Conservation (phyloP, 768 basidiomycete species). For the Myochromella boudieri region DNA sequence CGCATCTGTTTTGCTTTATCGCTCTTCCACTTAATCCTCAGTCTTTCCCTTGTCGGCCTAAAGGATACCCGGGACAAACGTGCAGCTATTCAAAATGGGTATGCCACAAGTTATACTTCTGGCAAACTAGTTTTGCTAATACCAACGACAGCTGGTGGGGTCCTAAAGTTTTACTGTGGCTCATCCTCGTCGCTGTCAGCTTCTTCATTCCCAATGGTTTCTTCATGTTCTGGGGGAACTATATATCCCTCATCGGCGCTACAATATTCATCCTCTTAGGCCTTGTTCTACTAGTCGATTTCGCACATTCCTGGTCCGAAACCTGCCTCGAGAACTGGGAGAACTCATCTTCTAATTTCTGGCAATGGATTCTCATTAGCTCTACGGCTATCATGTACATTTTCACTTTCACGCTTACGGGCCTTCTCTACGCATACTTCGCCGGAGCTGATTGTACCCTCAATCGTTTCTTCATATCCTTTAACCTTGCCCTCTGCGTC, state of each 20-base stretch:
- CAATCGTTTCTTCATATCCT: constrained; percentile 96
- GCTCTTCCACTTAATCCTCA: constrained; percentile 83
- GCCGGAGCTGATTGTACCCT: constrained; percentile 82
- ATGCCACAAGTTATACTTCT: constrained; percentile 16
- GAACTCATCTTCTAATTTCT: constrained; percentile 78
- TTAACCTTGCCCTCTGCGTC: constrained; percentile 83
- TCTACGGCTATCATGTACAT: constrained; percentile 91
- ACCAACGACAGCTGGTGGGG: constrained; percentile 86
- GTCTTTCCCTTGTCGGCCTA: constrained; percentile 79
- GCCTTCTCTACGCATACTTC: constrained; percentile 90
- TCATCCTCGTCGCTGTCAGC: constrained; percentile 73
- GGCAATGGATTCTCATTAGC: constrained; percentile 95
- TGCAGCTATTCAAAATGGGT: constrained; percentile 97
- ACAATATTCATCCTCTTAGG: constrained; percentile 96
- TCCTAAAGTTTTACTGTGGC: constrained; percentile 89
- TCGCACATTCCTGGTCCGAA: constrained; percentile 98
- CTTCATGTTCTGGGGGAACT: constrained; percentile 99
- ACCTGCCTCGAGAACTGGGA: constrained; percentile 97
- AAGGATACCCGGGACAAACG: constrained; percentile 90
- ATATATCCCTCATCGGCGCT: constrained; percentile 87
- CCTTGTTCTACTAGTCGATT: constrained; percentile 95
- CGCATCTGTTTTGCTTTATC: constrained; percentile 95
- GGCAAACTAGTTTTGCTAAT: constrained; percentile 5
- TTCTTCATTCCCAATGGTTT: constrained; percentile 97
- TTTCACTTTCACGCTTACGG: constrained; percentile 81